These are phyloP conservation scores for Lanmaoa pseudosensibilis DNA, from an alignment of 768 basidiomycete genomes.

Conservation along the genomic window DNA sequence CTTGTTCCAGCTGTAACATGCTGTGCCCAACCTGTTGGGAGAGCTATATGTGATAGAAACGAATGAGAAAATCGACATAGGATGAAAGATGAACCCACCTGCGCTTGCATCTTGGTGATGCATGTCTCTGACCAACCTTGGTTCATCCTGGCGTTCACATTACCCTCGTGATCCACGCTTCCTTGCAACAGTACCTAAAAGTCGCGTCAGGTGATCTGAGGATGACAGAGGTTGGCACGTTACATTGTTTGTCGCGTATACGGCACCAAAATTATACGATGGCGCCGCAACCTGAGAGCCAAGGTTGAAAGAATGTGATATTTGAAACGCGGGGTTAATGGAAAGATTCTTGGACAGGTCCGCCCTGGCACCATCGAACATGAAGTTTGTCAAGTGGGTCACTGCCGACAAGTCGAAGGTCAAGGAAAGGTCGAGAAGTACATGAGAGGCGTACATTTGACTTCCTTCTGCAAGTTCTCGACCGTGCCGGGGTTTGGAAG, in stretches of 20 bases:
- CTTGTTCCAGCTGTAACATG: slow-evolving; percentile 93
- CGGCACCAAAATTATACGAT: slow-evolving; percentile 92
- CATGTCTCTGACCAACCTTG: slow-evolving; percentile 79
- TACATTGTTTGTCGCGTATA: slow-evolving; percentile 85
- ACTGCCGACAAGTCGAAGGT: slow-evolving; percentile 43
- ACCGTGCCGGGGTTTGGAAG: slow-evolving; percentile 90
- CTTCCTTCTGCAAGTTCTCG: slow-evolving; percentile 92
- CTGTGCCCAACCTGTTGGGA: slow-evolving; percentile 77
- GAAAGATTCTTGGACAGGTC: slow-evolving; percentile 94
- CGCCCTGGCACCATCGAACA: slow-evolving; percentile 96
- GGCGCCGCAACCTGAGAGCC: slow-evolving; percentile 83
- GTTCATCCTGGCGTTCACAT: slow-evolving; percentile 84
- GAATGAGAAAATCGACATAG: neutral
- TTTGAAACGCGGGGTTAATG: slow-evolving; percentile 94
- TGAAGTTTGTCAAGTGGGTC: slow-evolving; percentile 89
- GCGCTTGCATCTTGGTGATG: slow-evolving; percentile 84
- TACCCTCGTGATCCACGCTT: slow-evolving; percentile 90
- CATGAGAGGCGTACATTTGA: slow-evolving; percentile 61
- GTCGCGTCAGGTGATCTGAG: slow-evolving; percentile 19
- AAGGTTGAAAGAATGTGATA: slow-evolving; percentile 92
- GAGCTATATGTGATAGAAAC: slow-evolving; percentile 49
- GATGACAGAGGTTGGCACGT: slow-evolving; percentile 6
- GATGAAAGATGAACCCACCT: slow-evolving; percentile 47
- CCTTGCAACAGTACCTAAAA: slow-evolving; percentile 90
- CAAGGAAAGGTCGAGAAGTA: slow-evolving; percentile 2